phyloP scores from a whole-genome alignment of 306 rosid species.

The Comarum palustre region DNA sequence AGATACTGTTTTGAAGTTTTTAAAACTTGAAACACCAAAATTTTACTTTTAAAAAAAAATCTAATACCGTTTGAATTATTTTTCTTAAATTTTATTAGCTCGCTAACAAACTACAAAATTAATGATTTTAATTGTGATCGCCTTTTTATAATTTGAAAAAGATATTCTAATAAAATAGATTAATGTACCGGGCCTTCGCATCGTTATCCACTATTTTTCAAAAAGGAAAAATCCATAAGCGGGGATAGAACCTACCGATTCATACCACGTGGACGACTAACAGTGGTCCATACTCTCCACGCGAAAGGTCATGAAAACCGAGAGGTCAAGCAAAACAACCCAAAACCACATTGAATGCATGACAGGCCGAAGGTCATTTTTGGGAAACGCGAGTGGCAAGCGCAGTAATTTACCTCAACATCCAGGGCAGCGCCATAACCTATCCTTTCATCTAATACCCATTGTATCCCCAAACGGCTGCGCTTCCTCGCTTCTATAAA shows the following conservation, averaged over 20 bases:
- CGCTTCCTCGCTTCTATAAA: conserved; percentile 57
- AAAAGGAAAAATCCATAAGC: neutral
- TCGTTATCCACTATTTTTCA: neutral
- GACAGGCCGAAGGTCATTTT: conserved; percentile 21
- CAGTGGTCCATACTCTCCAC: neutral
- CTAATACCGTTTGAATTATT: too few species aligned
- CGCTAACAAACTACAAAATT: too few species aligned
- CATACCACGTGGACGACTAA: neutral
- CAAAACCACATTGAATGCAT: neutral
- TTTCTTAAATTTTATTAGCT: too few species aligned
- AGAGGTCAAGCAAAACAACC: neutral
- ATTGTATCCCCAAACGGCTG: conserved; percentile 47
- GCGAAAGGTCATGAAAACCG: neutral
- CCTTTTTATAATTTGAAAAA: too few species aligned
- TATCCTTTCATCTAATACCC: conserved; percentile 9
- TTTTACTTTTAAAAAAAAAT: too few species aligned
- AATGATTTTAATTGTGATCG: too few species aligned
- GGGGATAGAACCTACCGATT: too few species aligned
- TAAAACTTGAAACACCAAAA: too few species aligned
- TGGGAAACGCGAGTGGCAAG: neutral
- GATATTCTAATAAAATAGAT: neutral
- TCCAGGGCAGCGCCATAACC: neutral
- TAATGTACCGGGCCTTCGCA: neutral
- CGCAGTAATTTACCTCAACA: conserved; percentile 2
- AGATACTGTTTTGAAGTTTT: too few species aligned